phyloP scores from a whole-genome alignment of 2,329 filamentous ascomycete species.

The Cytospora mali region DNA sequence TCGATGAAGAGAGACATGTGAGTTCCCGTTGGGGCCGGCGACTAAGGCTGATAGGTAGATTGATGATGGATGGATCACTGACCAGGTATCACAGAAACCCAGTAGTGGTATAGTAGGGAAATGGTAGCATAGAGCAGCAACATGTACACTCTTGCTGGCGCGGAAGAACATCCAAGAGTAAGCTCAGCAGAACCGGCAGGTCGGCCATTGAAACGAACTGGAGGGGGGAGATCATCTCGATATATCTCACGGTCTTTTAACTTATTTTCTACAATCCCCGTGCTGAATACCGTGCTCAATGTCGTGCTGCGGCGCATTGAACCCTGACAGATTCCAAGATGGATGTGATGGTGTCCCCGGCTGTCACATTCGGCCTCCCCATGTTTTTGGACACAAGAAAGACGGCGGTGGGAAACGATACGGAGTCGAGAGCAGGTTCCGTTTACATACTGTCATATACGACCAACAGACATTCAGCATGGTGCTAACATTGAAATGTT shows the following conservation, averaged over 20 bases:
- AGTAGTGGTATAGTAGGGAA: not conserved
- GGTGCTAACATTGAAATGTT: no score
- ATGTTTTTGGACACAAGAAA: not conserved
- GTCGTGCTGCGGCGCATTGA: conserved; percentile 13
- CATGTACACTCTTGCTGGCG: not conserved
- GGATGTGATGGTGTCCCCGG: conserved; percentile 5
- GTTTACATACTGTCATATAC: not conserved
- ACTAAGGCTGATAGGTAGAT: not conserved
- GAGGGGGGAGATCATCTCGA: not conserved
- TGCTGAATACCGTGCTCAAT: conserved; percentile 18
- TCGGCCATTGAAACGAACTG: not conserved
- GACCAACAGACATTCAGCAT: not conserved
- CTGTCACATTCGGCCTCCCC: conserved; percentile 11
- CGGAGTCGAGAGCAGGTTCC: conserved; percentile 11
- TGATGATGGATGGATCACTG: not conserved
- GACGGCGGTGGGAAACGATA: not conserved
- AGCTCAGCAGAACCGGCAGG: not conserved
- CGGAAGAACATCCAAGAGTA: conserved; percentile 2
- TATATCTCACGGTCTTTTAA: conserved; percentile 10
- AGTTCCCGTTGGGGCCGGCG: not conserved
- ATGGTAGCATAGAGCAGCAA: not conserved
- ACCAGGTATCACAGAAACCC: not conserved
- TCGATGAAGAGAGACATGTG: not conserved
- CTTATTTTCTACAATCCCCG: conserved; percentile 10
- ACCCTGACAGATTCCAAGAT: conserved; percentile 2